Evolutionary conservation across 2,329 filamentous ascomycete species (phyloP).

Genomic region (Colletotrichum tamarilloi): DNA sequence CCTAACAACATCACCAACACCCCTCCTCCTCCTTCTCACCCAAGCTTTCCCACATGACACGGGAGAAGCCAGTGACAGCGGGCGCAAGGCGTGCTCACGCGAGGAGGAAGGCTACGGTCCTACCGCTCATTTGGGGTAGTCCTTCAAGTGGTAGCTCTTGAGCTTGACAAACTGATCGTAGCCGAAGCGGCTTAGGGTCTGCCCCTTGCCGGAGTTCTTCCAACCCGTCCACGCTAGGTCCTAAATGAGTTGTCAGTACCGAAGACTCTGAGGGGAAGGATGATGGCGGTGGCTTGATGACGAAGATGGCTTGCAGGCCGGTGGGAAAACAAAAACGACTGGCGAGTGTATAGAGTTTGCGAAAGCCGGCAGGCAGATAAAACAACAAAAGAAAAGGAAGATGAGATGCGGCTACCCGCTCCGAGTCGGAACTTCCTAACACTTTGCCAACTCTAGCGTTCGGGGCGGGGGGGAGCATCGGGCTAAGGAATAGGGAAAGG

Average conservation of each 20-base stretch:
- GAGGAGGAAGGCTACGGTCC: neutral
- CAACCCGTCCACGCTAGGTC: conserved; percentile 97
- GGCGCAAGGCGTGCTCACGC: neutral
- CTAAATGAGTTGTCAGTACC: conserved; percentile 52
- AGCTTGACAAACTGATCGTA: conserved; percentile 97
- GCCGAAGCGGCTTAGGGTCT: conserved; percentile 88
- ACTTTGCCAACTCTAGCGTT: neutral
- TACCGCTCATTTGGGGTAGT: conserved; percentile 70
- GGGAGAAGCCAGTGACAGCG: neutral
- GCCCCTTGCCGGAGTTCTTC: conserved; percentile 96
- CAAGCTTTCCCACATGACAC: neutral
- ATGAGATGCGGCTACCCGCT: neutral
- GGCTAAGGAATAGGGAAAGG: neutral
- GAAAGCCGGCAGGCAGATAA: neutral
- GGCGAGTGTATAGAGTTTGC: neutral
- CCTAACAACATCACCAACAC: neutral
- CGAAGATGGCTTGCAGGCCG: conserved; percentile 33
- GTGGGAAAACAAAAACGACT: neutral
- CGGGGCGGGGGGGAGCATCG: neutral
- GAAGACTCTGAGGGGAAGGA: neutral
- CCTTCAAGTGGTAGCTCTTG: conserved; percentile 95
- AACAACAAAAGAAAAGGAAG: neutral
- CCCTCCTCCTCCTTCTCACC: neutral
- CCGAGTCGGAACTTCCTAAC: neutral
- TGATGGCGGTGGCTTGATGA: conserved; percentile 17